Evolutionary conservation across 1,139 yeast genomes (phyloP), one percentile per base, ranked within the genome.

Genomic region (Yamadazyma mexicana): DNA sequence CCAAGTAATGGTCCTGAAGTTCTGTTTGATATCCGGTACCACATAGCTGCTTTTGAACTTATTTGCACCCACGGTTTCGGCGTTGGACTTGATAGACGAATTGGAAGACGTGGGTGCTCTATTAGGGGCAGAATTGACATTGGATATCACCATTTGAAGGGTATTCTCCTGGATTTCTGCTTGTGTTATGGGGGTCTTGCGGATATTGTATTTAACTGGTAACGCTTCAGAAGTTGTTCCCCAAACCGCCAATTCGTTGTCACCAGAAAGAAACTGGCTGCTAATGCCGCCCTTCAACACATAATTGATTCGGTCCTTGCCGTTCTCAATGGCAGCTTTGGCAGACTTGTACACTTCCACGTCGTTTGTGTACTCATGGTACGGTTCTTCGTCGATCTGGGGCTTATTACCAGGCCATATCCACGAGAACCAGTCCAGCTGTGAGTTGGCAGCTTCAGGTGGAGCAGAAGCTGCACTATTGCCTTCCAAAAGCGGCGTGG

Each of bases 181-280:
- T 2, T 70, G 67, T 2, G 62, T 55, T 1, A 61, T 40, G 0
- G 75, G 75, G 12, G 62, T 55, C 45, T 62, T 69, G 37, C 56
- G 61, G 28, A 60, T 54, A 32, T 61, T 58, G 45, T 61, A 65
- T 35, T 49, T 55, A 0, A 74, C 73, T 2, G 81, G 80, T 10
- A 51, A 57, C 0, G 50, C 36, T 45, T 70, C 73, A 1, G 77
- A 62, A 12, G 54, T 47, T 0, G 79, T 73, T 4, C 64, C 70
- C 27, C 59, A 48, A 0, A 75, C 79, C 0, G 76, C 65, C 30
- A 74, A 46, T 38, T 69, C 73, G 23, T 55, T 47, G 20, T 56
- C 61, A 37, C 54, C 42, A 8, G 58, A 53, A 14, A 46, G 33
- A 20, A 47, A 50, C 28, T 48, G 52, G 18, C 51, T 49, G 30